A percentile compares a stretch with the other conserved stretches of the same genome.
phyloP scores from a whole-genome alignment of 257 asterid genomes.

The Ilex asprella region DNA sequence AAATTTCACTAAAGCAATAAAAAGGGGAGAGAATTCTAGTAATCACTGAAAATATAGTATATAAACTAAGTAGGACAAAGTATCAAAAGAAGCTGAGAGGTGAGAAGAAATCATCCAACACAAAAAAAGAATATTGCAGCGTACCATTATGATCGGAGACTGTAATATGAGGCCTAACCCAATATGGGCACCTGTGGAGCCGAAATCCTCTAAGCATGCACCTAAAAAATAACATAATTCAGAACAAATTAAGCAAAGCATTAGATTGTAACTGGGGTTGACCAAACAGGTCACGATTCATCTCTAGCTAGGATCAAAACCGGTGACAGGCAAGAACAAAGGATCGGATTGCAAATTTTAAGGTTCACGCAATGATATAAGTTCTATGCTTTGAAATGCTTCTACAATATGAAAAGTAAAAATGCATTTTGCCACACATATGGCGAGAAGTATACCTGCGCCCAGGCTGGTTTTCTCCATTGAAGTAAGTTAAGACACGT shows the following conservation, averaged over 20 bases:
- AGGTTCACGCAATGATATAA: not conserved
- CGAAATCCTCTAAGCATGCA: slow-evolving; percentile 5
- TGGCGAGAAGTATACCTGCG: slow-evolving; percentile 54
- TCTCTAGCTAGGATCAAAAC: not conserved
- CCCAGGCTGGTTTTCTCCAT: slow-evolving; percentile 96
- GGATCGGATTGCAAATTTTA: not conserved
- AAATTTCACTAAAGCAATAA: no score
- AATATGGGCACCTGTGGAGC: slow-evolving; percentile 1
- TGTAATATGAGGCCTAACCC: slow-evolving; percentile 2
- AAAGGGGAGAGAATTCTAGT: no score
- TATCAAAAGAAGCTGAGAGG: no score
- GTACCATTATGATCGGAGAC: not conserved
- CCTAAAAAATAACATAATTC: not conserved
- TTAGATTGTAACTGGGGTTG: not conserved
- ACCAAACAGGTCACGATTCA: not conserved
- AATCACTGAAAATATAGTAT: no score
- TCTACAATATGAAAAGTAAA: not conserved
- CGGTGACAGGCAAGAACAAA: not conserved
- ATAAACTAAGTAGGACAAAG: no score
- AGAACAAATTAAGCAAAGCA: not conserved
- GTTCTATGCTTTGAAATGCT: not conserved
- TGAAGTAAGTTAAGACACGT: slow-evolving; percentile 74
- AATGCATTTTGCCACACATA: not conserved
- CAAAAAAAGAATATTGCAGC: not conserved
- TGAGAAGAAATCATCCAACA: no score